A percentile compares a stretch with the other conserved stretches of the same genome.
Evolutionary conservation across 352 stramenopile genomes (phyloP).

Genomic region (Halophytophthora batemanensis): DNA sequence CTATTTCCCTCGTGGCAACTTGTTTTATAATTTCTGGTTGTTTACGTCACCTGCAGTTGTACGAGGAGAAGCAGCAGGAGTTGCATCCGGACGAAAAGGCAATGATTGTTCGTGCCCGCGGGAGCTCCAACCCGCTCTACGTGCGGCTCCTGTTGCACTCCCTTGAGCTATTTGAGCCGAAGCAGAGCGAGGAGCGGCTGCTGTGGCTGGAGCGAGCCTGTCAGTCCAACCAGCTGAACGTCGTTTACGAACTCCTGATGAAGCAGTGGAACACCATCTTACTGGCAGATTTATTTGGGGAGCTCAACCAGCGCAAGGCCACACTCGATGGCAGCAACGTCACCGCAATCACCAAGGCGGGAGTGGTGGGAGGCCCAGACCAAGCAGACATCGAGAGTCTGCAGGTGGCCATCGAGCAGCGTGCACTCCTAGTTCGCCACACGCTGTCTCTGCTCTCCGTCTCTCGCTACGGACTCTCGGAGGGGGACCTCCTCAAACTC

Average conservation of each 20-base stretch:
- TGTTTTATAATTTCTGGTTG: background rate
- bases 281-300: constrained; percentile 47
- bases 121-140: constrained; percentile 70
- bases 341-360: constrained; percentile 4
- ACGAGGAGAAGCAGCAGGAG: constrained; percentile 24
- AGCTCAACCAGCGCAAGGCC: constrained; percentile 29
- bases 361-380: constrained; percentile 6
- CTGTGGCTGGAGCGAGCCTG: constrained; percentile 47
- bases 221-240: constrained; percentile 38
- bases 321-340: constrained; percentile 9
- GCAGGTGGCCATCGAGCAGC: constrained; percentile 57
- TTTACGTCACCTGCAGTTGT: constrained; percentile 27
- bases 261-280: constrained; percentile 76
- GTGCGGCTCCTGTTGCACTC: constrained; percentile 60
- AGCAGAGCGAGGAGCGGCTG: constrained; percentile 17
- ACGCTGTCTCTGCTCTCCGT: constrained; percentile 69
- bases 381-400: constrained; percentile 50
- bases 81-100: constrained; percentile 42
- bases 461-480: constrained; percentile 64
- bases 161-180: constrained; percentile 49
- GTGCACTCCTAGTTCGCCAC: constrained; percentile 66
- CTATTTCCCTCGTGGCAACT: background rate
- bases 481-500: constrained; percentile 58
- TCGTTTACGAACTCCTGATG: constrained; percentile 63
- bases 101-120: constrained; percentile 34